phyloP scores from a whole-genome alignment of 179 eudicot genomes.

The Pouteria campechiana region DNA sequence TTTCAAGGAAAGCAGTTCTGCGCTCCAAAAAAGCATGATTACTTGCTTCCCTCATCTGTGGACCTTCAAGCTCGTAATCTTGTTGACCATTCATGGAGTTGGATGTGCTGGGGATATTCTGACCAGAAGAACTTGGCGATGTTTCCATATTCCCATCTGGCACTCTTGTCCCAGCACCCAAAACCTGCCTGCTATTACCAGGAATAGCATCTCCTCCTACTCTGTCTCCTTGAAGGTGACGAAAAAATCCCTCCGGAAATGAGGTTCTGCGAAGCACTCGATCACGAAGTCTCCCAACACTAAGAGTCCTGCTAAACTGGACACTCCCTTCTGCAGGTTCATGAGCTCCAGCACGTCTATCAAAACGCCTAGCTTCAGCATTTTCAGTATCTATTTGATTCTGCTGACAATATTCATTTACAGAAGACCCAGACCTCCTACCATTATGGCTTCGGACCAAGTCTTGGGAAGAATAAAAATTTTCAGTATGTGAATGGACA shows the following conservation, averaged over 20 bases:
- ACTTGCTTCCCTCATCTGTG: slow-evolving; percentile 44
- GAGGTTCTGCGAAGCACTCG: slow-evolving; percentile 81
- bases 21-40: slow-evolving; percentile 62
- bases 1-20: slow-evolving; percentile 83
- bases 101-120: slow-evolving; percentile 23
- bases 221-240: slow-evolving; percentile 45
- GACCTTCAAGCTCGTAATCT: slow-evolving; percentile 32
- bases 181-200: slow-evolving; percentile 4
- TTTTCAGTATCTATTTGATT: slow-evolving; percentile 25
- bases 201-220: slow-evolving; percentile 16
- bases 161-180: slow-evolving; percentile 15
- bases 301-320: slow-evolving; percentile 82
- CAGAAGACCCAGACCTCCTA: slow-evolving; percentile 17
- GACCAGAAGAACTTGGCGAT: slow-evolving; percentile 32
- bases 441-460: slow-evolving; percentile 18
- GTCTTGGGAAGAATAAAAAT: slow-evolving; percentile 19
- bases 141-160: slow-evolving; percentile 28
- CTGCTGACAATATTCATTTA: slow-evolving; percentile 27
- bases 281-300: slow-evolving; percentile 98
- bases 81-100: slow-evolving; percentile 26
- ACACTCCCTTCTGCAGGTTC: slow-evolving; percentile 74
- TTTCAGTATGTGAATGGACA: slow-evolving; percentile 20
- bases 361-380: slow-evolving; percentile 33
- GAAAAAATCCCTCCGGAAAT: slow-evolving; percentile 43
- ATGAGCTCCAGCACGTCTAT: slow-evolving; percentile 39